Percentiles rank a stretch among this genome's conserved stretches.
phyloP scores from a whole-genome alignment of 2,329 filamentous ascomycete genomes.

The Colletotrichum ledebouriae region DNA sequence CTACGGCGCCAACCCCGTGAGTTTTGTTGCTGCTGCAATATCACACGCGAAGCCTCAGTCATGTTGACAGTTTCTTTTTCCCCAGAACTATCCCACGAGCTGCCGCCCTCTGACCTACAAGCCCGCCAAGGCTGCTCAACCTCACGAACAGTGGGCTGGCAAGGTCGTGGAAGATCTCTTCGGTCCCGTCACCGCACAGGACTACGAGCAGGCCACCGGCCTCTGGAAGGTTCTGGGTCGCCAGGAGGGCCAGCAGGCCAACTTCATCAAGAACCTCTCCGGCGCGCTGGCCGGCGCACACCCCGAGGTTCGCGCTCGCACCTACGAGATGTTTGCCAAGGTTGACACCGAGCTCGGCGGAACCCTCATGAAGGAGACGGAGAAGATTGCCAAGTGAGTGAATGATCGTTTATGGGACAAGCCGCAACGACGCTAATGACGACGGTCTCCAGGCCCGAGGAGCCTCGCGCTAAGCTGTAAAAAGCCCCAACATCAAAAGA shows the following conservation, averaged over 20 bases:
- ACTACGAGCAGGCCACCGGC: slow-evolving; percentile 63
- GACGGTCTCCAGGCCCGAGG: slow-evolving; percentile 16
- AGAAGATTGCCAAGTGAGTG: slow-evolving; percentile 54
- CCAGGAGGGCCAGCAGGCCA: slow-evolving; percentile 69
- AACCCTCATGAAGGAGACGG: slow-evolving; percentile 66
- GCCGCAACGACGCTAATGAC: slow-evolving; percentile 6
- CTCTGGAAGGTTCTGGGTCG: slow-evolving; percentile 64
- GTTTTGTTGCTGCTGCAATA: neutral
- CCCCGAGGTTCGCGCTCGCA: slow-evolving; percentile 67
- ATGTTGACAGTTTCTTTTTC: neutral
- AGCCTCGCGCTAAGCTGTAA: slow-evolving; percentile 38
- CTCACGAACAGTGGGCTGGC: slow-evolving; percentile 64
- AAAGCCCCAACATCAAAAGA: neutral
- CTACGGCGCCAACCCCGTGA: slow-evolving; percentile 68
- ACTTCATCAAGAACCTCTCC: slow-evolving; percentile 71
- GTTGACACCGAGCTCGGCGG: slow-evolving; percentile 68
- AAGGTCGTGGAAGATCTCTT: slow-evolving; percentile 59
- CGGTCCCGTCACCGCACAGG: slow-evolving; percentile 60
- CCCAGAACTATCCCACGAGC: slow-evolving; percentile 63
- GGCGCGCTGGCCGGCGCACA: slow-evolving; percentile 68
- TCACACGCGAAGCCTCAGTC: too few species aligned
- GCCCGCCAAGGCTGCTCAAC: slow-evolving; percentile 54
- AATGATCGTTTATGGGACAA: neutral
- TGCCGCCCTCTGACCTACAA: slow-evolving; percentile 62
- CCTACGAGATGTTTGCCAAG: slow-evolving; percentile 71